These are phyloP conservation scores for Didymella sp. DNA, from an alignment of 2,329 filamentous ascomycete genomes.

Conservation along the genomic window DNA sequence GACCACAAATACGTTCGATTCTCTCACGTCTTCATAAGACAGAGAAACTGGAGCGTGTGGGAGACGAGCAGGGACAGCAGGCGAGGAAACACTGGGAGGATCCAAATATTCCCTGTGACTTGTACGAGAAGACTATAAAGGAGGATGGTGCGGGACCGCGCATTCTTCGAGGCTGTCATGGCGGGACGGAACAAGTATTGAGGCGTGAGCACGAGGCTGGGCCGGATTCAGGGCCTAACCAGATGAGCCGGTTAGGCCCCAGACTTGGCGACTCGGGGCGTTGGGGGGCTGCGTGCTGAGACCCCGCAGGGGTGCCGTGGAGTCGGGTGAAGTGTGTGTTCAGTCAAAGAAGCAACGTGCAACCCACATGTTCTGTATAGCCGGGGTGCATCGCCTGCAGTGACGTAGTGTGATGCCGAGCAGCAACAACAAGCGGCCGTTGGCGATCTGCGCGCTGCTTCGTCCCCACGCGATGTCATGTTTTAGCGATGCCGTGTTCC, in stretches of 20 bases:
- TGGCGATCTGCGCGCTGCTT: slow-evolving; percentile 11
- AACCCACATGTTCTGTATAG: slow-evolving; percentile 10
- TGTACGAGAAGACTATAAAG: no score
- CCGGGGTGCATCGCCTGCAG: slow-evolving; percentile 3
- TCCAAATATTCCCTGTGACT: neutral
- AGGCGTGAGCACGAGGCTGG: slow-evolving; percentile 14
- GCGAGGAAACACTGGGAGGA: no score
- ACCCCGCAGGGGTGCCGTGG: neutral
- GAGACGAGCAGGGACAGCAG: no score
- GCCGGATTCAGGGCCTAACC: slow-evolving; percentile 8
- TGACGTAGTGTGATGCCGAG: slow-evolving; percentile 17
- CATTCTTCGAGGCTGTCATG: neutral
- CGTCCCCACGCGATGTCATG: slow-evolving; percentile 13
- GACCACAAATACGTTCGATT: neutral
- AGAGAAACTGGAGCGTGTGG: no score
- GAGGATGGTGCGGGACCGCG: neutral
- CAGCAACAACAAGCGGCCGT: slow-evolving; percentile 18
- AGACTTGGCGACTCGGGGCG: neutral
- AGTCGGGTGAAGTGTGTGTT: slow-evolving; percentile 5
- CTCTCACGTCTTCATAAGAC: no score
- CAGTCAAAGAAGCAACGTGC: slow-evolving; percentile 4
- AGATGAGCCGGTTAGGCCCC: slow-evolving; percentile 1
- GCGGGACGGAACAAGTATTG: neutral
- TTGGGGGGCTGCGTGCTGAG: neutral
- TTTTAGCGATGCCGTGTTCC: slow-evolving; percentile 10